Percentiles rank a stretch among this genome's conserved stretches.
Evolutionary conservation across 2,329 filamentous ascomycete genomes (phyloP).

Genomic region (Xylariaceae sp.): DNA sequence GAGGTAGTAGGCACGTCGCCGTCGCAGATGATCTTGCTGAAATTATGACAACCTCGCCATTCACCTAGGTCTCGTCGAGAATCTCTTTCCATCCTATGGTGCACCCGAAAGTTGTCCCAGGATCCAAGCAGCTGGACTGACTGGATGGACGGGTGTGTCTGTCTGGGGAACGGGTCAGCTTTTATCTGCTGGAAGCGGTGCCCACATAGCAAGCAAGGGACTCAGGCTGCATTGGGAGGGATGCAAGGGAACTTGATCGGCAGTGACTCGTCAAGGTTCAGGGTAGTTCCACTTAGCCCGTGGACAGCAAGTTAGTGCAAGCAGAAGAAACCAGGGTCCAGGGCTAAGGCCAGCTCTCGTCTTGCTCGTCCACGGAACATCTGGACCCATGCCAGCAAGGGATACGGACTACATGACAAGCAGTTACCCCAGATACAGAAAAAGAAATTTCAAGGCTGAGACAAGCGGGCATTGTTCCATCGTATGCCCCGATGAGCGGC

Average conservation of each 20-base stretch:
- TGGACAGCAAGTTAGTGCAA: not conserved
- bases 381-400: not conserved
- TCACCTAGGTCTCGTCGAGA: conserved; percentile 65
- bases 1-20: conserved; percentile 54
- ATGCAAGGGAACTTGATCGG: conserved; percentile 13
- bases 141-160: conserved; percentile 56
- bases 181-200: conserved; percentile 13
- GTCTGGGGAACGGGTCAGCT: conserved; percentile 41
- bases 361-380: not conserved
- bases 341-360: too few relatives aligned
- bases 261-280: conserved; percentile 14
- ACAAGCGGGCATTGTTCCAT: not conserved
- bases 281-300: not conserved
- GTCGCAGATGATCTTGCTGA: conserved; percentile 80
- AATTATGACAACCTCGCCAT: conserved; percentile 85
- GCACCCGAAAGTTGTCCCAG: conserved; percentile 86
- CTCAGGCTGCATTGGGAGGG: conserved; percentile 1
- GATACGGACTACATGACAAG: not conserved
- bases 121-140: conserved; percentile 82
- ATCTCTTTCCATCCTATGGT: conserved; percentile 80
- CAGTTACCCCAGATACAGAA: not conserved
- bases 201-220: conserved; percentile 6
- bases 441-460: not conserved
- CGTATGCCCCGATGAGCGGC: not conserved
- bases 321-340: too few relatives aligned